Conservation (phyloP, 768 basidiomycete species). For the Saitozyma sp. region DNA sequence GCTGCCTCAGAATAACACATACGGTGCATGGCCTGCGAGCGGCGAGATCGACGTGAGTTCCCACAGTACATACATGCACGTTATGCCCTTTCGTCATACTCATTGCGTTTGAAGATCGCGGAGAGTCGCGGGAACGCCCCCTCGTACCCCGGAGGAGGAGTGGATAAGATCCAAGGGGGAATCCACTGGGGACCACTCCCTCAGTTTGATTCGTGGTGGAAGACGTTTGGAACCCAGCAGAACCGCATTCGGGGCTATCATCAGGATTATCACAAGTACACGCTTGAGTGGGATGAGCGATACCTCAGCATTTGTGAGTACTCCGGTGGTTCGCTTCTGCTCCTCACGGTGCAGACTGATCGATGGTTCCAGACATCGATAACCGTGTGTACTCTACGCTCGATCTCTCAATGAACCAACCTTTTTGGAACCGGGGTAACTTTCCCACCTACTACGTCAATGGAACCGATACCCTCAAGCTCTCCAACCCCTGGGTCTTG, state of each 20-base stretch:
- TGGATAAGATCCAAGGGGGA: constrained; percentile 59
- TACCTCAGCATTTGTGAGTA: constrained; percentile 63
- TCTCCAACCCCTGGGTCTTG: constrained; percentile 65
- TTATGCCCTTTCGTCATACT: too few species aligned
- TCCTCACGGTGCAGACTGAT: too few species aligned
- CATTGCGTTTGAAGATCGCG: too few species aligned
- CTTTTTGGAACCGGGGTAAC: constrained; percentile 69
- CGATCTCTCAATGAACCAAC: constrained; percentile 63
- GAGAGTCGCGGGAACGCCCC: constrained; percentile 61
- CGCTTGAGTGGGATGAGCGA: constrained; percentile 74
- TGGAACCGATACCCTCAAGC: too few species aligned
- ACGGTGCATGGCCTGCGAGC: constrained; percentile 60
- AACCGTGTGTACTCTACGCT: constrained; percentile 69
- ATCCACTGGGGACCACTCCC: constrained; percentile 76
- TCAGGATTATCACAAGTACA: constrained; percentile 72
- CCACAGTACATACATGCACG: too few species aligned
- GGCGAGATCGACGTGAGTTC: constrained; percentile 78
- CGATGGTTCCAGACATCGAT: too few species aligned
- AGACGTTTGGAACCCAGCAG: constrained; percentile 74
- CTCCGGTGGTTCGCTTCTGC: too few species aligned
- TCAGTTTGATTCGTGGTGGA: constrained; percentile 63
- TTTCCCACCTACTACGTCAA: constrained; percentile 63
- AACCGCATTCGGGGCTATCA: constrained; percentile 64
- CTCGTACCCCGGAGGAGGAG: constrained; percentile 58
- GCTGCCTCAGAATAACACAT: constrained; percentile 56